Evolutionary conservation across 2,329 filamentous ascomycete species (phyloP).

Genomic region (Cercospora nicotianae): DNA sequence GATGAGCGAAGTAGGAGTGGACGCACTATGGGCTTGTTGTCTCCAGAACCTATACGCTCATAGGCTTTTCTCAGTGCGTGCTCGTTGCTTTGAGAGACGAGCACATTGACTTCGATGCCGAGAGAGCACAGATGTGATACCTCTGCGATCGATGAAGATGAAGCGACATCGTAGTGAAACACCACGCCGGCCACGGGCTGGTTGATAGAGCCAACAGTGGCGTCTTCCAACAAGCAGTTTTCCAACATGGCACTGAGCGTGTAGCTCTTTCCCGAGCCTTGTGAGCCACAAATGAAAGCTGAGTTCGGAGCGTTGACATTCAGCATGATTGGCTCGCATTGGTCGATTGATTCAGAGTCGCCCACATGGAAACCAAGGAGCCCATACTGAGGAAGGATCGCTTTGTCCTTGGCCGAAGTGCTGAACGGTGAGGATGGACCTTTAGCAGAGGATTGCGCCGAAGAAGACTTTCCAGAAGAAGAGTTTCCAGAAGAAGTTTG

Average conservation of each 20-base stretch:
- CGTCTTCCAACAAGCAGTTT: constrained; percentile 54
- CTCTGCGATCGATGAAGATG: constrained; percentile 55
- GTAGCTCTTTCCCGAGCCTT: constrained; percentile 60
- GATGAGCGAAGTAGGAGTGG: constrained; percentile 48
- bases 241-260: constrained; percentile 61
- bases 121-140: constrained; percentile 56
- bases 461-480: background rate
- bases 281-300: constrained; percentile 63
- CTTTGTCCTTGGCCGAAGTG: background rate
- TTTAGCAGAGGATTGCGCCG: background rate
- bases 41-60: constrained; percentile 38
- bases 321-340: constrained; percentile 43
- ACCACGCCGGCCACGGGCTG: constrained; percentile 60
- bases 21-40: constrained; percentile 47
- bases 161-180: constrained; percentile 58
- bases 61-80: constrained; percentile 47
- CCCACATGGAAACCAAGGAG: constrained; percentile 32
- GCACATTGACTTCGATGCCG: constrained; percentile 51
- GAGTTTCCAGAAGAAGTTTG: background rate
- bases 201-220: constrained; percentile 47
- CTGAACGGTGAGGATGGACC: background rate
- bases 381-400: constrained; percentile 31
- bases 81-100: constrained; percentile 55
- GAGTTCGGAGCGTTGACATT: constrained; percentile 60
- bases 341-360: constrained; percentile 3